Base-by-base conservation (phyloP, 2,329 filamentous ascomycete species). In the Cercospora sp. region DNA sequence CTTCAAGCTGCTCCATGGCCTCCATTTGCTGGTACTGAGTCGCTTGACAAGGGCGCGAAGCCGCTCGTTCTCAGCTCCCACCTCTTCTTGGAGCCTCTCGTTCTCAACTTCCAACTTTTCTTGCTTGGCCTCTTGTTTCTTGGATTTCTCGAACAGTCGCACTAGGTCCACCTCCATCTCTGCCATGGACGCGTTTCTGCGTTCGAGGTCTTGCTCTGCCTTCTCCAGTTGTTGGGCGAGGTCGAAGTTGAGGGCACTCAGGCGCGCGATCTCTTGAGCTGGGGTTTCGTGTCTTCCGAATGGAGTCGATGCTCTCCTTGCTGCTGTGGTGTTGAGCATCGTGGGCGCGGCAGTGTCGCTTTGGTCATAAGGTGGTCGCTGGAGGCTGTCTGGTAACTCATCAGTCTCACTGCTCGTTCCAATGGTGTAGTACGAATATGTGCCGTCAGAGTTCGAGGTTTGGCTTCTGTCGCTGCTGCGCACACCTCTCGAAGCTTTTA, bases 21-120 rank as follows among this genome's bases (percentile, higher is more conserved):
- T 66, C 64, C 64, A 66, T 8, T 40, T 61, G 43, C 64, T 61
- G 43, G 43, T 61, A 30, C 43, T 40, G 18, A 66, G 43, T 8
- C 30, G 45, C 18, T 51, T 26, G 26, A 66, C 64, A 21, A 43
- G 30, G 5, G 32, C 24, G 8, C 7, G 32, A 7, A 66, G 30
- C 12, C 32, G 24, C 55, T 43, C 40, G 21, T 66, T 66, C 40
- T 66, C 63, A 12, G 58, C 43, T 40, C 53, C 16, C 18, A 60
- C 24, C 30, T 66, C 28, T n/a, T 28, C 21, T 5, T 4, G 32
- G 13, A 66, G 30, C 12, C 32, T 10, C 57, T 45, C 43, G 21
- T 66, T 66, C 43, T 66, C 64, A 13, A 49, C 43, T 40, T 61
- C n/a, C 21, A 60, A 5, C 45, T 66, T 16, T 18, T 28, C 12